phyloP scores from a whole-genome alignment of 176 grass and related monocot species.

The Paspalum notatum region DNA sequence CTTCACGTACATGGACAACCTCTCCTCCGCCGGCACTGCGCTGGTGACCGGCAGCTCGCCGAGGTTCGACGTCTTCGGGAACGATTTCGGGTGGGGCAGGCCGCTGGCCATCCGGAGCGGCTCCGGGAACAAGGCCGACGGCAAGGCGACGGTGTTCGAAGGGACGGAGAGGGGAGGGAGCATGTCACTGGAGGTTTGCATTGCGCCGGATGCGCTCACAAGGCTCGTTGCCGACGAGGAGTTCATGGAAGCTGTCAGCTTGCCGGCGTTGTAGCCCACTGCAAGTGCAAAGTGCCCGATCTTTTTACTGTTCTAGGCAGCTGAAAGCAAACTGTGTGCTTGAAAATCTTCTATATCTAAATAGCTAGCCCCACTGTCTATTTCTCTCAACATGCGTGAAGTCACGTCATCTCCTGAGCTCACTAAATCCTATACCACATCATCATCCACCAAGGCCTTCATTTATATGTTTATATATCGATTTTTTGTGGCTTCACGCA shows the following conservation, averaged over 20 bases:
- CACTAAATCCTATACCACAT: no score
- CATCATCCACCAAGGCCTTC: no score
- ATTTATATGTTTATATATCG: no score
- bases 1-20: slow-evolving; percentile 18
- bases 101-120: slow-evolving; percentile 49
- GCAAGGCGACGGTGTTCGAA: slow-evolving; percentile 45
- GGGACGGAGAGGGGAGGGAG: slow-evolving; percentile 5
- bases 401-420: no score
- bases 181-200: slow-evolving; percentile 29
- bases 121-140: slow-evolving; percentile 42
- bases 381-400: no score
- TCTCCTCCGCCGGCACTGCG: not conserved
- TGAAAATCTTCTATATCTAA: no score
- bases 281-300: no score
- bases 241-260: slow-evolving; percentile 29
- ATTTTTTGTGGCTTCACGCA: no score
- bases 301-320: no score
- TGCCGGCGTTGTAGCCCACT: not conserved
- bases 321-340: no score
- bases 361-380: no score
- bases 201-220: slow-evolving; percentile 3
- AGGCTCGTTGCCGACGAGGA: slow-evolving; percentile 34
- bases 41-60: slow-evolving; percentile 47
- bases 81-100: slow-evolving; percentile 59
- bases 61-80: slow-evolving; percentile 50